Evolutionary conservation across 2,329 filamentous ascomycete species (phyloP), one percentile per base, ranked within the genome.

Genomic region (Cladorrhinum sp.): DNA sequence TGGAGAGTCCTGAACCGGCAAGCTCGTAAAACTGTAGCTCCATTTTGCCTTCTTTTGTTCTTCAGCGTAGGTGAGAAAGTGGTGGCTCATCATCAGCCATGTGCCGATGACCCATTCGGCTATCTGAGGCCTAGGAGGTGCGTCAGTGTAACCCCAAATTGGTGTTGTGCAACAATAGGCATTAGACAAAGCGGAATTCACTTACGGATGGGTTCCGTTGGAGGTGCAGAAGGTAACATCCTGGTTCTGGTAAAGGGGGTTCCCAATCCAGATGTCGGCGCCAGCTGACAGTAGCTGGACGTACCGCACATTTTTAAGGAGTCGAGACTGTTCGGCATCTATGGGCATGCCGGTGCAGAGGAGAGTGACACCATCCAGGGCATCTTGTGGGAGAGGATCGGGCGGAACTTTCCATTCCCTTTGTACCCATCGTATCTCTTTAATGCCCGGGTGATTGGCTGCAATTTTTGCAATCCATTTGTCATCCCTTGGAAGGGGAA

Each of bases 221-320:
- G 72, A 70, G 8, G 74, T 77, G 66, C 74, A 75, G 52, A 80
- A 78, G 1, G 69, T 58, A 2, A 78, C 70, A 1, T 72, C 60
- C 1, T 69, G 67, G 29, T 77, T 70, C 52, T 68, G 59, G 63
- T 74, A 80, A 23, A 67, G 62, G 9, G 66, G 66, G 55, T 77
- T 71, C 0, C 66, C 65, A 3, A 72, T 59, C 76, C 78, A 80
- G 38, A 66, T 65, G 62, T 81, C 78, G 0, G 75, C 75, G 1
- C 79, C 79, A 1, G 79, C 76, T 0, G 75, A 78, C 0, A 71
- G 67, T 24, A 78, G 63, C 68, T 82, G 79, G n/a, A 81, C 74
- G 60, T 75, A 79, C 50, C 77, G 73, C 23, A 80, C 69, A 2
- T 72, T 68, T 8, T 69, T 65, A 32, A 78, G 68, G 49, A 70